Evolutionary conservation across 495 filamentous ascomycete species (phyloP), one percentile per base, ranked within the genome.

Genomic region (Penicillium argentinense): DNA sequence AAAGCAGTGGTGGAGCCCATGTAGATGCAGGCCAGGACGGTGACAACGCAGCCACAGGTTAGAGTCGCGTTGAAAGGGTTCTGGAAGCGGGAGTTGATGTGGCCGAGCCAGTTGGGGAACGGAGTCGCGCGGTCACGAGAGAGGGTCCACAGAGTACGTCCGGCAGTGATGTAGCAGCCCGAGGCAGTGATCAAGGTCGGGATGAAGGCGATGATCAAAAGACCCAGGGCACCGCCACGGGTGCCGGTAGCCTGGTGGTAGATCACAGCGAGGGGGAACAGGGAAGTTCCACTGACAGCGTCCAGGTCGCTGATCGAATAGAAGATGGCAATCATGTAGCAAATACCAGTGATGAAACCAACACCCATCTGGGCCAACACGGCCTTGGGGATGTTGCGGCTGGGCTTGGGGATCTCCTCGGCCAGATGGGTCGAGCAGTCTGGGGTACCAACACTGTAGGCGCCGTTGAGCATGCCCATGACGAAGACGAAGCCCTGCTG

Each of bases 121-220:
- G 74, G 75, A 4, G 72, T 76, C 9, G 73, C 75, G 12, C 82
- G 75, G 62, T 95, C 89, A 25, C 89, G 82, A 25, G 86, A 81
- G 9, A 95, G 76, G 2, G 87, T 83, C 89, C 89, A 95, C 53
- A 87, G 81, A n/a, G 83, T 85, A n/a, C 89, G 82, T n/a, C 87
- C 84, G 37, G 82, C 80, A 18, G 87, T 91, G 44, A 91, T 72
- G 27, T 85, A 82, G 25, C 81, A 85, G 11, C 86, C 88, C 38
- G 88, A 68, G 18, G 73, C 69, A 46, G 80, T 82, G 44, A 83
- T 72, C 43, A 85, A 52, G 12, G 81, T 82, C 1, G 82, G 78
- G 4, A 87, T 60, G 62, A 87, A 81, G 45, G 86, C 68, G 40
- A 93, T 75, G 53, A 91, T 73, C 19, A 92, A 69, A 4, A 77